Base-by-base conservation (phyloP, 2,329 filamentous ascomycete species). In the Fusarium odoratissimum region DNA sequence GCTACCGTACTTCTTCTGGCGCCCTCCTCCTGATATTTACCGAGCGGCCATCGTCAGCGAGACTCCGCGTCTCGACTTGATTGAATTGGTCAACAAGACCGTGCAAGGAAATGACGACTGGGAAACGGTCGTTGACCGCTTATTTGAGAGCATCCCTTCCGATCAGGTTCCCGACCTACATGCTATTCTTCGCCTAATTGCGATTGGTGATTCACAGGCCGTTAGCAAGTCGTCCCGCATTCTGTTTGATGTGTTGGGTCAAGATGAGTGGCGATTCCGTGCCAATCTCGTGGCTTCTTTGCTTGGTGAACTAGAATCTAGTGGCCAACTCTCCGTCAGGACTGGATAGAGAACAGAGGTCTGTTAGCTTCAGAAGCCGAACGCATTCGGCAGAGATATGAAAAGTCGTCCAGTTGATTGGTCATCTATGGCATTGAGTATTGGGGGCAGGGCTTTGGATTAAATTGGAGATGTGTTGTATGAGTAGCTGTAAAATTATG, bases 1-100 rank as follows among this genome's bases (percentile, higher is more conserved):
- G 13, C 79, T 82, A 35, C 82, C 82, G 3, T 82, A 83, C 61
- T 79, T 84, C 46, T 79, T 84, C 67, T 84, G 82, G 81, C 78
- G 80, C 7, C 78, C 82, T 25, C 81, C 81, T 3, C 52, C 63
- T n/a, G 37, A 45, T 11, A 52, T 77, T 28, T 83, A 83, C 74
- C 68, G 64, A 12, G 57, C 64, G 8, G 76, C 79, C 17, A 69
- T 82, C 10, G 69, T 72, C 49, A 25, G 61, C 16, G 56, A 67
- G 19, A 42, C 68, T 42, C 48, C 71, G 14, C 58, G 41, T 21
- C 48, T 48, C 21, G 58, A 62, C n/a, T 44, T 76, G 28, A 56
- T 78, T n/a, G 48, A 74, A 21, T 75, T 79, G 8, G 71, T 83
- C 21, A 64, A 77, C 30, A 63, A 68, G 19, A 73, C 69, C 19